Base-by-base conservation (phyloP, 73 alveolate species). In the Paramecium biaurelia region DNA sequence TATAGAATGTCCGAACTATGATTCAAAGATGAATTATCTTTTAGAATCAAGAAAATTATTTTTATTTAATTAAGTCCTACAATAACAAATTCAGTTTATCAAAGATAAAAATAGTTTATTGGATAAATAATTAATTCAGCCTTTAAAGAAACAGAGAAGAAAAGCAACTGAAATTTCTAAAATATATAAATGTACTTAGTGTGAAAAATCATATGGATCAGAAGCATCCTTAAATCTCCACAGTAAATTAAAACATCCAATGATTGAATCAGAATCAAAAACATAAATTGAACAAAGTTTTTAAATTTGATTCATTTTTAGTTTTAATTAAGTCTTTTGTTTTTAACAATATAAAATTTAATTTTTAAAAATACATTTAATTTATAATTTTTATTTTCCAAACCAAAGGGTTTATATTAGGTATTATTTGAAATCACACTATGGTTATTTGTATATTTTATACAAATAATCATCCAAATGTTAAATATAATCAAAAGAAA, bases 171-270 rank as follows among this genome's bases (percentile, higher is more conserved):
- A 72, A 15, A 72, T 72, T 72, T 72, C 86, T 12, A 72, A 72
- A 86, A 37, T 47, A 41, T 86, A 76, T 38, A 56, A 67, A 9
- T 86, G 85, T 37, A 24, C 56, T 32, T 42, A 86, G 12, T 86
- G 93, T 67, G 85, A 67, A 26, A 86, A 86, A 37, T 21, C 89
- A 57, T 86, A 86, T 37, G 93, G 93, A 0, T 63, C 88, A 47
- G 93, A 86, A 8, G 93, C 85, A 18, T 59, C 88, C n/a, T 37
- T 86, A 18, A 86, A 86, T 86, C 93, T 86, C 15, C 93, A 86
- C 41, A 86, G 28, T 18, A 86, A 86, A 42, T 28, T 86, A 0
- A 86, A 86, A 72, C 93, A 86, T 38, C 56, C 90, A 12, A 20
- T 15, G 2, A 28, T 42, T 34, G 86, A 72, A 35, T 72, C 86